Percentiles rank a stretch among this genome's conserved stretches.
These are phyloP conservation scores for Begonia fuchsioides DNA, from an alignment of 306 rosid genomes.

Conservation along the genomic window DNA sequence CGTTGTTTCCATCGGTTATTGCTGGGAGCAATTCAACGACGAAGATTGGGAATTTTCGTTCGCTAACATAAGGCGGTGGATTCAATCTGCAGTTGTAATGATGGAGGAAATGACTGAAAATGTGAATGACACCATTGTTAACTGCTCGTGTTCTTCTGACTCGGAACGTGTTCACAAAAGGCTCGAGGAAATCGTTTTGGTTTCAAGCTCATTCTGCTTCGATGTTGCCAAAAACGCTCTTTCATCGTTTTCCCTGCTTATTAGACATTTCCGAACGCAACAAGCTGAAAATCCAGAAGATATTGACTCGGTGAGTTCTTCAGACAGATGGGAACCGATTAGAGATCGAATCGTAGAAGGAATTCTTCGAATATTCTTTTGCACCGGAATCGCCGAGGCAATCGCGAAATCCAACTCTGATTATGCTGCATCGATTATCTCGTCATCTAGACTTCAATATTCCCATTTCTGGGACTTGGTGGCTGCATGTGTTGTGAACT, in stretches of 20 bases:
- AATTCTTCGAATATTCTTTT: constrained; percentile 69
- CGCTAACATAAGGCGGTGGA: constrained; percentile 58
- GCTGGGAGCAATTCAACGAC: constrained; percentile 65
- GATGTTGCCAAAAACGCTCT: constrained; percentile 75
- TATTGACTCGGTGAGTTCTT: constrained; percentile 19
- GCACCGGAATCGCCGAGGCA: constrained; percentile 88
- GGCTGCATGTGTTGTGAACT: constrained; percentile 53
- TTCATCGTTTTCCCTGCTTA: constrained; percentile 51
- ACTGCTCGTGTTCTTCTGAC: constrained; percentile 24
- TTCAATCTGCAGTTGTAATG: constrained; percentile 65
- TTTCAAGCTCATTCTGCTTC: constrained; percentile 47
- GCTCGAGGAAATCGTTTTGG: constrained; percentile 33
- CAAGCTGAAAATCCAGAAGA: constrained; percentile 32
- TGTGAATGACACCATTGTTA: constrained; percentile 35
- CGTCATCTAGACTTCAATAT: constrained; percentile 47
- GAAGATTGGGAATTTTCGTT: constrained; percentile 86
- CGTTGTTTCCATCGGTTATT: constrained; percentile 75
- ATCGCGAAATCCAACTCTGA: constrained; percentile 40
- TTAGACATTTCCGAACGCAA: constrained; percentile 31
- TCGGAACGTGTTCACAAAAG: constrained; percentile 18
- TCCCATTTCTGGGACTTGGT: constrained; percentile 67
- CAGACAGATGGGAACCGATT: constrained; percentile 49
- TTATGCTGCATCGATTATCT: constrained; percentile 57
- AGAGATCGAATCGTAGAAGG: constrained; percentile 74
- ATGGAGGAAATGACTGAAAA: constrained; percentile 83